Base-by-base conservation (phyloP, 805 yeast species). In the Wickerhamomyces queroliae region DNA sequence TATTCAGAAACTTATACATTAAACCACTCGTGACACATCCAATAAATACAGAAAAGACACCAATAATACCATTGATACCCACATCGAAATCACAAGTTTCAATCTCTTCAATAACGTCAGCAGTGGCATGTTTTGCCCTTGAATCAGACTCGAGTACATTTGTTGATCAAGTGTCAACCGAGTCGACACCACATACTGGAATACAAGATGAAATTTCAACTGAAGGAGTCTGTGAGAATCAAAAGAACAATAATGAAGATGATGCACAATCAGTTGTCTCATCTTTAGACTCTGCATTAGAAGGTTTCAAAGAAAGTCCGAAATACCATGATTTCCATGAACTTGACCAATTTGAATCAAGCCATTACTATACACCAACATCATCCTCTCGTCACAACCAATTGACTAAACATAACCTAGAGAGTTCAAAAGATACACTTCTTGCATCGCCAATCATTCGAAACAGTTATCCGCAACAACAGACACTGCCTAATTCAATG, bases 1-100 rank as follows among this genome's bases (percentile, higher is more conserved):
- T 58, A 22, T 74, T 67, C 49, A 59, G 76, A 36, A 70, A 70
- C 42, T 43, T 72, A 40, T 52, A 58, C 38, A 44, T 49, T n/a
- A 21, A 33, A 47, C 38, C 32, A 20, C 29, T 16, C 32, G 32
- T 12, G 25, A 24, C 16, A 37, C 36, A 23, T 38, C 20, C 33
- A 19, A 10, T 11, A 10, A 13, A 18, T 5, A 18, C 34, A 7
- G 19, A 11, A 10, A 25, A 17, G 29, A 36, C n/a, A 28, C 36
- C 18, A 12, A 3, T 19, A 39, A 37, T 31, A 17, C 32, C 11
- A 35, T 36, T 16, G 16, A 30, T 37, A 31, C 23, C 32, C 3
- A 29, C 34, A 16, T 21, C 42, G 36, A 36, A 42, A 21, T 47
- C 48, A 7, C 36, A 29, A 19, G 35, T 16, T 19, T 62, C 66